Evolutionary conservation across 2,329 filamentous ascomycete genomes (phyloP).

Genomic region (Helicocarpus griseus): DNA sequence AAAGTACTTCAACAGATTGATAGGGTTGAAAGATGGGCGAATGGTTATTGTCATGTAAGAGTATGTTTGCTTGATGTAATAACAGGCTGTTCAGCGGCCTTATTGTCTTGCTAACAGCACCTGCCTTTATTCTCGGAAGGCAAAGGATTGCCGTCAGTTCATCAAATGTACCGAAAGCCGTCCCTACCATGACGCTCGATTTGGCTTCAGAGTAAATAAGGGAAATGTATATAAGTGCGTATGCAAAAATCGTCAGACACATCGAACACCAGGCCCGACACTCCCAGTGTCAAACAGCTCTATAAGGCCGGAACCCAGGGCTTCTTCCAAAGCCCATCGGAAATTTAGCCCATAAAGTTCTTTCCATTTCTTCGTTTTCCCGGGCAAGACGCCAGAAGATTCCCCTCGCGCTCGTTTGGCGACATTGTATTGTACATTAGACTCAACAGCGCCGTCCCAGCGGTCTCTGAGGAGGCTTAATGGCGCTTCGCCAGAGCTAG

Average conservation of each 20-base stretch:
- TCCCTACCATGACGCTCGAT: not conserved
- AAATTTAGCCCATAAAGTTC: slow-evolving; percentile 50
- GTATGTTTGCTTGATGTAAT: too few relatives aligned
- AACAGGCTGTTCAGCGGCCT: too few relatives aligned
- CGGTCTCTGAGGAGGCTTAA: slow-evolving; percentile 46
- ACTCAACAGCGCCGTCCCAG: slow-evolving; percentile 53
- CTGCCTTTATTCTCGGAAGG: too few relatives aligned
- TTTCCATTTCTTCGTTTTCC: slow-evolving; percentile 55
- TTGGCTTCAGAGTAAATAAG: not conserved
- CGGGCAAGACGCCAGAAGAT: slow-evolving; percentile 44
- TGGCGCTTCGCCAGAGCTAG: slow-evolving; percentile 45
- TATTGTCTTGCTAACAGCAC: too few relatives aligned
- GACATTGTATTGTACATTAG: slow-evolving; percentile 32
- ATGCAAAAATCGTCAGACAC: slow-evolving; percentile 17
- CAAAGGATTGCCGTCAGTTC: too few relatives aligned
- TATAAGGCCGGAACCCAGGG: slow-evolving; percentile 49
- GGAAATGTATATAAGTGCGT: not conserved
- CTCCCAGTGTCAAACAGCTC: slow-evolving; percentile 56
- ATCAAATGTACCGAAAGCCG: not conserved
- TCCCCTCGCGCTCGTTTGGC: slow-evolving; percentile 49
- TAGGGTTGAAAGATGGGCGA: too few relatives aligned
- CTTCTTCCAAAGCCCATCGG: slow-evolving; percentile 52
- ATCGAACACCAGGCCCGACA: slow-evolving; percentile 46
- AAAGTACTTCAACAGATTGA: too few relatives aligned
- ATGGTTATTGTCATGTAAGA: too few relatives aligned